phyloP scores from a whole-genome alignment of 176 grass and related monocot genomes.

The Metroxylon sagu region DNA sequence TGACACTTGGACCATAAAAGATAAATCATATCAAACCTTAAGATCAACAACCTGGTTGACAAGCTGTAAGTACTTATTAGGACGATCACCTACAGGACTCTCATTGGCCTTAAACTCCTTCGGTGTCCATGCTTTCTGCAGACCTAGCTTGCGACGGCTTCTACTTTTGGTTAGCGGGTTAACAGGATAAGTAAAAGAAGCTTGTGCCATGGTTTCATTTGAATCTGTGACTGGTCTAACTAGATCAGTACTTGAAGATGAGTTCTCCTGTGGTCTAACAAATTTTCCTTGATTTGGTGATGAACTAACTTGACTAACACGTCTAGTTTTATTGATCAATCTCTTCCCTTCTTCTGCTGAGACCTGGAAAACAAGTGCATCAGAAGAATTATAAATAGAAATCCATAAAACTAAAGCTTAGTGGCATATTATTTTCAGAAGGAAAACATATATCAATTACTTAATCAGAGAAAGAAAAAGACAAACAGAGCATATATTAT shows the following conservation, averaged over 20 bases:
- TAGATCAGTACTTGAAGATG: conserved; percentile 41
- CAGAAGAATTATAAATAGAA: background rate
- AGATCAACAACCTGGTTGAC: conserved; percentile 36
- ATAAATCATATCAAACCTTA: conserved; percentile 44
- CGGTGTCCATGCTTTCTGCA: conserved; percentile 49
- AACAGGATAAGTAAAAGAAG: conserved; percentile 24
- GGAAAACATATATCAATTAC: too few species aligned
- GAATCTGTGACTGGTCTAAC: conserved; percentile 33
- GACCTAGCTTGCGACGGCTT: conserved; percentile 60
- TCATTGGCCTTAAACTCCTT: conserved; percentile 47
- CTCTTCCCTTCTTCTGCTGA: conserved; percentile 66
- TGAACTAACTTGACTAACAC: conserved; percentile 31
- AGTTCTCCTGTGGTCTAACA: conserved; percentile 35
- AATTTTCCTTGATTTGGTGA: conserved; percentile 34
- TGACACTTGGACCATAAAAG: background rate
- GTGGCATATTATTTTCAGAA: too few species aligned
- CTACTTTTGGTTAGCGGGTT: conserved; percentile 45
- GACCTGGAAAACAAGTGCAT: conserved; percentile 38
- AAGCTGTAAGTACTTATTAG: conserved; percentile 37
- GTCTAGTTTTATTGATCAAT: conserved; percentile 45
- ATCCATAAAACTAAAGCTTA: too few species aligned
- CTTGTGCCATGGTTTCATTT: conserved; percentile 26
- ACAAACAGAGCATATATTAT: too few species aligned
- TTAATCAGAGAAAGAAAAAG: too few species aligned
- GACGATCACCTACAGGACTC: conserved; percentile 28